Evolutionary conservation across 1,139 yeast species (phyloP).

Genomic region (Diutina rugosa): DNA sequence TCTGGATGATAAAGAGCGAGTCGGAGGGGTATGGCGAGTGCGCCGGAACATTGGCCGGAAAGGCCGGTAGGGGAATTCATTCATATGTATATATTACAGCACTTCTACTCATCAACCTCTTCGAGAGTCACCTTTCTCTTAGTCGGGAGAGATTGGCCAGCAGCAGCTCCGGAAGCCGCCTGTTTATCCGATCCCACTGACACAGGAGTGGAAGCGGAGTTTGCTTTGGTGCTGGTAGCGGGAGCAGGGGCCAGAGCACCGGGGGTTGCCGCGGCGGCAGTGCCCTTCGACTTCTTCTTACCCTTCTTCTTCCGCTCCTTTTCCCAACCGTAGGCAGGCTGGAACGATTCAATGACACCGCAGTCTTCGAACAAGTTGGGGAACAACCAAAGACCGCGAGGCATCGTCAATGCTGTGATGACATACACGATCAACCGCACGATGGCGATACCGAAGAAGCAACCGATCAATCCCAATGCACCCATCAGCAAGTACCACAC

Average conservation of each 20-base stretch:
- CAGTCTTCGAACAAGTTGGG: constrained; percentile 95
- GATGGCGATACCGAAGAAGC: constrained; percentile 69
- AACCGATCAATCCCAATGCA: constrained; percentile 58
- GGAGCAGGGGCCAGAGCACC: constrained; percentile 9
- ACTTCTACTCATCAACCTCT: constrained; percentile 29
- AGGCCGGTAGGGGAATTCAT: neutral
- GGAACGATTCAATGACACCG: constrained; percentile 85
- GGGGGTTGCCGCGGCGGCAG: constrained; percentile 5
- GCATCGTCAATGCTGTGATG: constrained; percentile 42
- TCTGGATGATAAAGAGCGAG: neutral
- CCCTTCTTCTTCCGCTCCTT: constrained; percentile 13
- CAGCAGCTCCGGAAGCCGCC: neutral
- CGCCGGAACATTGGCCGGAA: neutral
- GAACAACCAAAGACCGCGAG: constrained; percentile 83
- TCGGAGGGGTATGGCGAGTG: neutral
- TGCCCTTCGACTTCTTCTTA: constrained; percentile 6
- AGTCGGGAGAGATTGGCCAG: constrained; percentile 2
- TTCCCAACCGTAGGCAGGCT: constrained; percentile 76
- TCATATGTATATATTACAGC: neutral
- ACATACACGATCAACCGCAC: constrained; percentile 64
- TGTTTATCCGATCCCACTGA: neutral
- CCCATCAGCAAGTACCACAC: constrained; percentile 86
- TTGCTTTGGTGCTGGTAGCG: constrained; percentile 3
- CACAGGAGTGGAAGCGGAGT: neutral
- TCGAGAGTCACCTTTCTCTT: constrained; percentile 28